phyloP scores from a whole-genome alignment of 495 filamentous ascomycete genomes.

The Gamarada debralockiae region DNA sequence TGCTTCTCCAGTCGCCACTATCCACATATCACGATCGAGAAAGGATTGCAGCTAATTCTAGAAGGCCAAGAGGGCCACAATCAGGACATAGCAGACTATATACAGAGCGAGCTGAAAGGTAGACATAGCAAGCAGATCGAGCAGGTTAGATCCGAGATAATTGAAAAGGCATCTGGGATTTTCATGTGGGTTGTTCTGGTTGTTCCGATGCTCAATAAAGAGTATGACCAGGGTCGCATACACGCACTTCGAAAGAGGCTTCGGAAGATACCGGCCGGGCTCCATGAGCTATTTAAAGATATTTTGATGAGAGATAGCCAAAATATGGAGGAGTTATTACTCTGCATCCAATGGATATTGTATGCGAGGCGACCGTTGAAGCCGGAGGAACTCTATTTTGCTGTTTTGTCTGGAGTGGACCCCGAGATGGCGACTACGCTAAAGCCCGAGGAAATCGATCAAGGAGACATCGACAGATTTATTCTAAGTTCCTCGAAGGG shows the following conservation, averaged over 20 bases:
- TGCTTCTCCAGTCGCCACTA: constrained; percentile 33
- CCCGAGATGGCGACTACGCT: constrained; percentile 7
- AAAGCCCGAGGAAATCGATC: constrained; percentile 20
- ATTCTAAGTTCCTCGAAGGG: constrained; percentile 27
- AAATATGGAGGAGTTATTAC: constrained; percentile 1
- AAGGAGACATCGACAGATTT: constrained; percentile 21
- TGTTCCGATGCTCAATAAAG: background rate
- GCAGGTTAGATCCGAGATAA: constrained; percentile 17
- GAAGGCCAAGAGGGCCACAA: constrained; percentile 22
- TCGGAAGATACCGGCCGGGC: constrained; percentile 16
- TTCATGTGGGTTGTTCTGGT: too few relatives aligned
- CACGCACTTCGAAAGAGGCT: background rate
- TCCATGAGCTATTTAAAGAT: constrained; percentile 25
- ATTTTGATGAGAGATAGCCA: background rate
- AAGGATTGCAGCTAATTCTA: constrained; percentile 21
- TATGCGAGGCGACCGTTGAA: constrained; percentile 23
- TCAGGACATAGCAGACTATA: constrained; percentile 23
- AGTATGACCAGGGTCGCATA: background rate
- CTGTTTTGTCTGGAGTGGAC: constrained; percentile 19
- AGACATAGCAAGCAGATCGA: constrained; percentile 2
- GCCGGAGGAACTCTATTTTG: constrained; percentile 28
- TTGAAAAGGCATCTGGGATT: constrained; percentile 20
- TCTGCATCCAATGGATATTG: constrained; percentile 31
- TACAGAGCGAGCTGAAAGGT: constrained; percentile 7
- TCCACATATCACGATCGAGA: constrained; percentile 22